Evolutionary conservation across 2,329 filamentous ascomycete genomes (phyloP), one percentile per base, ranked within the genome.

Genomic region (Arthrobotrys iridis): DNA sequence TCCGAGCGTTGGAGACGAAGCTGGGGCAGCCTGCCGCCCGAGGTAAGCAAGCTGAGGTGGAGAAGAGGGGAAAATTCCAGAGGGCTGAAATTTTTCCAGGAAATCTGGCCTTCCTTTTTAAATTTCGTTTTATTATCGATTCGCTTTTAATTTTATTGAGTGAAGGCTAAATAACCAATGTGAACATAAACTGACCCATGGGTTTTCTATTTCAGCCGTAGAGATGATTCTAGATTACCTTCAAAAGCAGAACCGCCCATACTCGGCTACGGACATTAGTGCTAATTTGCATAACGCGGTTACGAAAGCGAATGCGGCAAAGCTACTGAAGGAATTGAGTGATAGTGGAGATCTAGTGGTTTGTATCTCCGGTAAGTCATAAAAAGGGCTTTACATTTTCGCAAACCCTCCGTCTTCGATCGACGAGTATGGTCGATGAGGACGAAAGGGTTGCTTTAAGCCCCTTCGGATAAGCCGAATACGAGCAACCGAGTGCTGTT

Each of bases 261-360:
- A 82, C 79, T 82, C 81, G 57, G 81, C 81, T 48, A 86, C 84
- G 48, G 88, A 90, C 52, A 83, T 89, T 43, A 88, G 86, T 64
- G 83, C 85, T 10, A 89, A 90, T 80, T 82, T 90, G 41, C 87
- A 88, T 79, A 88, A 88, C 78, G 86, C 85, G 75, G 85, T 88
- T 70, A 86, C 85, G 11, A 89, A 89, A 82, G 80, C 87, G 10
- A 84, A 87, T 45, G 85, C 88, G 22, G 85, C 85, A 26, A 91
- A 90, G 81, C 79, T 87, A 30, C 82, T 91, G 33, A 89, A 88
- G 78, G 88, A 90, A 72, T 82, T 91, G 80, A 85, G 88, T 73
- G 87, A 89, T 77, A 84, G 84, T 43, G 86, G 86, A 8, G 82
- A 87, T 77, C 87, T 91, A 43, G 87, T 87, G 78, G 87, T 86